phyloP scores from a whole-genome alignment of 805 yeast genomes.

The Wickerhamomyces chambardii region DNA sequence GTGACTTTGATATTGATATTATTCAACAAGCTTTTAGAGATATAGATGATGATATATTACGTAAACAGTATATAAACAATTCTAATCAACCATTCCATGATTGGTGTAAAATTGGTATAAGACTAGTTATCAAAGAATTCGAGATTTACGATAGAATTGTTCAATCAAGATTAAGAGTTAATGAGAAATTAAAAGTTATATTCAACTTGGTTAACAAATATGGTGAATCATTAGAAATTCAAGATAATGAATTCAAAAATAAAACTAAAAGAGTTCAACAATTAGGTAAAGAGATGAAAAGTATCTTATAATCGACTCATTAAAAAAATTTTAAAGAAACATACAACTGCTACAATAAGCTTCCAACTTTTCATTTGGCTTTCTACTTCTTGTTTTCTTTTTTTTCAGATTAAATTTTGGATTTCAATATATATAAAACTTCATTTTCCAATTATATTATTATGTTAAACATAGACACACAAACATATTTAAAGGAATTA shows the following conservation, averaged over 20 bases:
- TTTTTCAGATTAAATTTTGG: too few relatives aligned
- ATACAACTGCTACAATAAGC: too few relatives aligned
- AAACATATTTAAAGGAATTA: conserved; percentile 1
- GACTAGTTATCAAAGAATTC: conserved; percentile 23
- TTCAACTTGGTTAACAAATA: conserved; percentile 27
- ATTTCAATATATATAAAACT: too few relatives aligned
- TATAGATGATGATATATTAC: conserved; percentile 11
- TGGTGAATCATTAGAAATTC: conserved; percentile 21
- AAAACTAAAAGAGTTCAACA: conserved; percentile 27
- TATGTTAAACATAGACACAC: too few relatives aligned
- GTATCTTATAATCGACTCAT: conserved; percentile 12
- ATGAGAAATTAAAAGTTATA: conserved; percentile 27
- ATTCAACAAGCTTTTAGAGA: background rate
- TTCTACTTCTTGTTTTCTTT: too few relatives aligned
- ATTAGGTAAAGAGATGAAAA: conserved; percentile 31
- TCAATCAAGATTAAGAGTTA: conserved; percentile 28
- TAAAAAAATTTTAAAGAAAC: too few relatives aligned
- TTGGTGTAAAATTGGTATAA: conserved; percentile 30
- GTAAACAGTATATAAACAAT: conserved; percentile 17
- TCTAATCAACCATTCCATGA: conserved; percentile 17
- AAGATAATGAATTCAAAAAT: conserved; percentile 22
- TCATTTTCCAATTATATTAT: too few relatives aligned
- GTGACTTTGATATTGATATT: background rate
- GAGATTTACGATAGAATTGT: conserved; percentile 24
- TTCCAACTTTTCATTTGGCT: too few relatives aligned